Base-by-base conservation (phyloP, 192 early-diverging fungal genomes). In the Podila clonocystis region DNA sequence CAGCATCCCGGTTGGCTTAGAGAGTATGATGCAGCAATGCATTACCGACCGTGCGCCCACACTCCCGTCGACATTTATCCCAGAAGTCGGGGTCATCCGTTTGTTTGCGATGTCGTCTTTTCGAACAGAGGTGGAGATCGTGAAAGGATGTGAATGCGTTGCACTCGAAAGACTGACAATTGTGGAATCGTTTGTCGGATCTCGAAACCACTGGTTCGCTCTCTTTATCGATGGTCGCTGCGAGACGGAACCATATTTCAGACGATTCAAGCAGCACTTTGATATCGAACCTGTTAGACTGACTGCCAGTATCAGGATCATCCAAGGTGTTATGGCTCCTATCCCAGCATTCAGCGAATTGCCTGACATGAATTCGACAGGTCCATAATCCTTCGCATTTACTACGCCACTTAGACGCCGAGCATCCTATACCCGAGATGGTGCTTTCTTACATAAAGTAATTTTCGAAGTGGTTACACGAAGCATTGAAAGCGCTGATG, bases 121-220 rank as follows among this genome's bases (percentile, higher is more conserved):
- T 67, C 26, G 34, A 52, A 12, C 22, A n/a, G 60, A 74, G 36
- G 48, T 60, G 13, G 65, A 30, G 17, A 48, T 57, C 4, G 50
- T 62, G 62, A 63, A 38, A 50, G 67, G 67, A 64, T 75, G 74
- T 59, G 74, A 67, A 49, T 75, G 74, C 38, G 41, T 75, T 33
- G 1, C 34, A 2, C 62, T 75, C 11, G 34, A 64, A 58, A 68
- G 50, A 65, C 73, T 61, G 48, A 28, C 66, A 33, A 36, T 36
- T 8, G 49, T 69, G 26, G 58, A 69, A 50, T 75, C 74, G 3
- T 75, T 69, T 75, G 67, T 69, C 67, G 74, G 62, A 31, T 75
- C 74, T 17, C 50, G 38, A 57, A 70, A 75, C 41, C 67, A 75
- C 26, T 64, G 62, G 9, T 69, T 75, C 64, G 38, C 50, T 19